Percentiles rank a stretch among this genome's conserved stretches.
Conservation (phyloP, 1,284 basidiomycete species). For the Moniliella sp. region DNA sequence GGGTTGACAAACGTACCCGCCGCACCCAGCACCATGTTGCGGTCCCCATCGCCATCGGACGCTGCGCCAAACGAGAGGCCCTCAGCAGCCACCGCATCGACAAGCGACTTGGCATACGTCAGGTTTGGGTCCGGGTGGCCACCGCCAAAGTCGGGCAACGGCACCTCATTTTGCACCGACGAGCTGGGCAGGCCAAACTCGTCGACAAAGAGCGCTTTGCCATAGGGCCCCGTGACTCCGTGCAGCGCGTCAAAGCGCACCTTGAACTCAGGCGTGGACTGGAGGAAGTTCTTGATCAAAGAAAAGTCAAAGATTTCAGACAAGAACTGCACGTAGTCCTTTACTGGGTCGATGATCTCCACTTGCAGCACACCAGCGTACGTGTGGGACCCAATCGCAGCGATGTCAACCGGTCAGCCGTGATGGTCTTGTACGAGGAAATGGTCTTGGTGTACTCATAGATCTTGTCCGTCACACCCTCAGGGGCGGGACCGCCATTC, state of each 20-base stretch:
- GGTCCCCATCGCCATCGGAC: constrained; percentile 85
- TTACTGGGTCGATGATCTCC: constrained; percentile 78
- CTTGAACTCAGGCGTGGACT: constrained; percentile 43
- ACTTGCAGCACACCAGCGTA: constrained; percentile 61
- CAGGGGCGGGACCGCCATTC: constrained; percentile 89
- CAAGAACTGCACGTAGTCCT: constrained; percentile 65
- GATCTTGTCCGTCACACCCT: constrained; percentile 78
- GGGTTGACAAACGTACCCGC: constrained; percentile 93
- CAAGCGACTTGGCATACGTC: constrained; percentile 83
- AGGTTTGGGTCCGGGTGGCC: constrained; percentile 95
- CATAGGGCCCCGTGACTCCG: constrained; percentile 94
- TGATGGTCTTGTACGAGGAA: constrained; percentile 60
- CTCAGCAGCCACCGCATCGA: constrained; percentile 68
- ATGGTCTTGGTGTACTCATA: constrained; percentile 75
- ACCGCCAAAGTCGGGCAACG: constrained; percentile 82
- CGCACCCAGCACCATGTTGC: constrained; percentile 94
- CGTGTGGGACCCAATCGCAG: constrained; percentile 54
- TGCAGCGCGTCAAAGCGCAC: constrained; percentile 89
- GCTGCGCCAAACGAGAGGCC: constrained; percentile 83
- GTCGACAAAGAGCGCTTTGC: constrained; percentile 63
- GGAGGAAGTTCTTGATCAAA: constrained; percentile 72
- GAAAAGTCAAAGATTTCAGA: constrained; percentile 81
- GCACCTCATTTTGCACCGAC: constrained; percentile 73
- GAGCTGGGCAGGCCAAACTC: constrained; percentile 57
- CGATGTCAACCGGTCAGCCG: constrained; percentile 63